A percentile compares a stretch with the other conserved stretches of the same genome.
Evolutionary conservation across 2,329 filamentous ascomycete genomes (phyloP).

Genomic region (Botrytis porri): DNA sequence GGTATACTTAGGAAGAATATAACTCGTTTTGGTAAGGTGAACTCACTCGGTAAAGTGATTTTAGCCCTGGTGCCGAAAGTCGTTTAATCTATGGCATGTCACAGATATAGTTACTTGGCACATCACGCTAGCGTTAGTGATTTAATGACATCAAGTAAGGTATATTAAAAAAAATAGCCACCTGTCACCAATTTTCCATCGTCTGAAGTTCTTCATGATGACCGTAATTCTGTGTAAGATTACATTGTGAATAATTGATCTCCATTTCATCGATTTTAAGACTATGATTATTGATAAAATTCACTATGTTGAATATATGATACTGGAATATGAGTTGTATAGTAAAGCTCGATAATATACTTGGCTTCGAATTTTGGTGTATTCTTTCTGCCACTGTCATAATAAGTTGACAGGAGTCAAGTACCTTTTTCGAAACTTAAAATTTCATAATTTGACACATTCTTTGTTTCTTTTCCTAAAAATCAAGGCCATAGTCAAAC

Average conservation of each 20-base stretch:
- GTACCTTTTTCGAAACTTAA: background rate
- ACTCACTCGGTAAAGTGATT: background rate
- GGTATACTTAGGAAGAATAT: background rate
- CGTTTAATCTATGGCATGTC: background rate
- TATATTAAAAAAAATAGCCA: background rate
- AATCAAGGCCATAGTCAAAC: background rate
- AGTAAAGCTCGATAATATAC: rapidly evolving
- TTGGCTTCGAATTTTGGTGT: background rate
- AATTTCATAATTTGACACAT: background rate
- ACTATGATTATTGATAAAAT: background rate
- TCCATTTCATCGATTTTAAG: background rate
- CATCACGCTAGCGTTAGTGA: background rate
- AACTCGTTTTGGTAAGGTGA: background rate
- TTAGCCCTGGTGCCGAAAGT: background rate
- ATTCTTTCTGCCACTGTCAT: rapidly evolving
- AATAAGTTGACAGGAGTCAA: background rate
- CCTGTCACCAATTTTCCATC: background rate
- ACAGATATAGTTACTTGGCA: background rate
- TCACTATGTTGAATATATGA: rapidly evolving
- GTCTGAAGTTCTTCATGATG: background rate
- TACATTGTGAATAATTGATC: background rate
- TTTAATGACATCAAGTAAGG: background rate
- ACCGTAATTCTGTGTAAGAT: background rate
- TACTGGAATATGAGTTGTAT: background rate
- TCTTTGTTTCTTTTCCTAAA: background rate